Evolutionary conservation across 495 filamentous ascomycete species (phyloP).

Genomic region (Annulohypoxylon maeteangense): DNA sequence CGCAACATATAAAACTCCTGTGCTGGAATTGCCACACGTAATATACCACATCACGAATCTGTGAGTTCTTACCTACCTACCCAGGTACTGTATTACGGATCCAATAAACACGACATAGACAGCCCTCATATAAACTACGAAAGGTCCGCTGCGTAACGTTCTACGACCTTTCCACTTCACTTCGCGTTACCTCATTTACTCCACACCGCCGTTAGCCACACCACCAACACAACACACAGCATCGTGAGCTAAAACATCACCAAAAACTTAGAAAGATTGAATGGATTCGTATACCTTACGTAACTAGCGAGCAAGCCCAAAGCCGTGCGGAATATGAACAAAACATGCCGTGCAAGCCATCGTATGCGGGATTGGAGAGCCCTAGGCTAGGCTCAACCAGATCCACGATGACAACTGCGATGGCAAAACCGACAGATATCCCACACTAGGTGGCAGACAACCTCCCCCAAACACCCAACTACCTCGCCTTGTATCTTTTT

Average conservation of each 20-base stretch:
- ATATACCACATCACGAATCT: background rate
- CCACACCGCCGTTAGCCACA: no score
- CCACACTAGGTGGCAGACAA: background rate
- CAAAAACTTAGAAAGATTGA: background rate
- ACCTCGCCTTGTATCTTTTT: background rate
- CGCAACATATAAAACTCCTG: background rate
- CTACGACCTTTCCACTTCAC: background rate
- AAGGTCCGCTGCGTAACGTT: background rate
- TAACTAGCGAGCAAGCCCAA: background rate
- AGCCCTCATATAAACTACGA: no score
- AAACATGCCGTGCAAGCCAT: background rate
- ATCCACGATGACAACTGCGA: background rate
- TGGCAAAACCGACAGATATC: background rate
- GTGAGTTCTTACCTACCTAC: background rate
- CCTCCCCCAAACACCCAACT: background rate
- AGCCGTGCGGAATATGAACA: background rate
- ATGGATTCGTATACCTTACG: background rate
- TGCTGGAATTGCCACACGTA: background rate
- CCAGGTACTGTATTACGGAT: background rate
- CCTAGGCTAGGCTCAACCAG: background rate
- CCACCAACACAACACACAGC: background rate
- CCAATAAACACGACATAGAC: background rate
- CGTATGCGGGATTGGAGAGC: background rate
- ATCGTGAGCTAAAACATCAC: background rate
- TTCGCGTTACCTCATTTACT: no score